Conservation (phyloP, 257 asterid species). For the Scutellaria galericulata region DNA sequence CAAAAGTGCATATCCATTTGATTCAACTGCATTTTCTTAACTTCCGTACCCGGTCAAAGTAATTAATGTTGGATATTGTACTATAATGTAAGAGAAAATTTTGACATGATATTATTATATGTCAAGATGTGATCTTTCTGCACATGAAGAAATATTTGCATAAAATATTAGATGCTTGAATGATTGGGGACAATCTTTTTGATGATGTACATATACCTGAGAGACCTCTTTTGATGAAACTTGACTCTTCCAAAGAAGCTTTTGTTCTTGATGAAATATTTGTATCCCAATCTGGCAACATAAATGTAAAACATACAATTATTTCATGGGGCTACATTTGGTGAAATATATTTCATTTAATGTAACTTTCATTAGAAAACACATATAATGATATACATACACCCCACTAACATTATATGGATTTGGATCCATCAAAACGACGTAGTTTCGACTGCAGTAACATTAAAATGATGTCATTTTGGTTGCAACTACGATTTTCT, state of each 20-base stretch:
- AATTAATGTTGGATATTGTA: conserved; percentile 33
- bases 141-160: conserved; percentile 39
- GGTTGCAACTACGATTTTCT: no score
- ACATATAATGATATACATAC: no score
- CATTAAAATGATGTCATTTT: no score
- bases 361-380: not conserved
- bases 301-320: not conserved
- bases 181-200: not conserved
- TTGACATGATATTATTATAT: conserved; percentile 5
- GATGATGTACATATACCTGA: conserved; percentile 38
- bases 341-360: not conserved
- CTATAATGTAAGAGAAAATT: conserved; percentile 9
- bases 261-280: conserved; percentile 48
- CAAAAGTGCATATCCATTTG: no score
- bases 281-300: conserved; percentile 40
- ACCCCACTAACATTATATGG: no score
- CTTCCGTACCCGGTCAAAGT: no score
- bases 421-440: no score
- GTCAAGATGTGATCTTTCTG: conserved; percentile 16
- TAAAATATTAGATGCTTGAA: not conserved
- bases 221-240: conserved; percentile 39
- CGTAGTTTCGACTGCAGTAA: no score
- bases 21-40: no score
- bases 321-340: not conserved
- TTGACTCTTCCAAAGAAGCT: conserved; percentile 50